These are phyloP conservation scores for Candida freyschussii DNA, from an alignment of 1,139 yeast species.

Conservation along the genomic window DNA sequence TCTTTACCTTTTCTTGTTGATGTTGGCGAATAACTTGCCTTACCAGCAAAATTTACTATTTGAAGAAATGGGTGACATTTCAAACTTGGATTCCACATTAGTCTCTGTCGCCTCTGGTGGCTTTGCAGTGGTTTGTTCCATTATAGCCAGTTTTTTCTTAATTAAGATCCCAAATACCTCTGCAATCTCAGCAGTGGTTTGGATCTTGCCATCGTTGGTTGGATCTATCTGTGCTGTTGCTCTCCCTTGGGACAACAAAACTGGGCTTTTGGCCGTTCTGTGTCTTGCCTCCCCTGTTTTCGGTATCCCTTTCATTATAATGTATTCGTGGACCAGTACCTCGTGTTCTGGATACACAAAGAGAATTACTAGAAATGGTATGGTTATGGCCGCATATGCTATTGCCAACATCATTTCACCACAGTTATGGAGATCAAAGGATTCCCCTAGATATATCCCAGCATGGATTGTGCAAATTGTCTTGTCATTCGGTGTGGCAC, in stretches of 20 bases:
- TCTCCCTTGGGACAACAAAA: slow-evolving; percentile 36
- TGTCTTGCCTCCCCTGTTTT: slow-evolving; percentile 36
- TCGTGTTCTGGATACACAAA: slow-evolving; percentile 39
- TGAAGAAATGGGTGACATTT: slow-evolving; percentile 37
- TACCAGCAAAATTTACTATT: slow-evolving; percentile 44
- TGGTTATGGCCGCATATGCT: slow-evolving; percentile 37
- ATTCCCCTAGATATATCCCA: slow-evolving; percentile 39
- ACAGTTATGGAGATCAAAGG: slow-evolving; percentile 38
- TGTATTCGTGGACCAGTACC: slow-evolving; percentile 36
- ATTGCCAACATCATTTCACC: slow-evolving; percentile 42
- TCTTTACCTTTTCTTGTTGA: slow-evolving; percentile 36
- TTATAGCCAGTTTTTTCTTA: slow-evolving; percentile 28
- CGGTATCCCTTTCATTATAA: slow-evolving; percentile 40
- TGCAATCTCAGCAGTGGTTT: slow-evolving; percentile 35
- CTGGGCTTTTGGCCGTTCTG: slow-evolving; percentile 40
- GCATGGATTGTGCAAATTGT: slow-evolving; percentile 56
- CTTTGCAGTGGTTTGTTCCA: slow-evolving; percentile 34
- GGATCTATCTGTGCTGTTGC: slow-evolving; percentile 43
- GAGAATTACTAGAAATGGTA: slow-evolving; percentile 35
- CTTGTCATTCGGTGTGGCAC: slow-evolving; percentile 39
- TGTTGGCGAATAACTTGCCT: slow-evolving; percentile 43
- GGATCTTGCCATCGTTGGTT: slow-evolving; percentile 39
- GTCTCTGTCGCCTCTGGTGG: slow-evolving; percentile 51
- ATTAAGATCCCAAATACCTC: slow-evolving; percentile 24
- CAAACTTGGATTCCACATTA: slow-evolving; percentile 41